Evolutionary conservation across 441 rosid species (phyloP).

Genomic region (Eruca vesicaria): DNA sequence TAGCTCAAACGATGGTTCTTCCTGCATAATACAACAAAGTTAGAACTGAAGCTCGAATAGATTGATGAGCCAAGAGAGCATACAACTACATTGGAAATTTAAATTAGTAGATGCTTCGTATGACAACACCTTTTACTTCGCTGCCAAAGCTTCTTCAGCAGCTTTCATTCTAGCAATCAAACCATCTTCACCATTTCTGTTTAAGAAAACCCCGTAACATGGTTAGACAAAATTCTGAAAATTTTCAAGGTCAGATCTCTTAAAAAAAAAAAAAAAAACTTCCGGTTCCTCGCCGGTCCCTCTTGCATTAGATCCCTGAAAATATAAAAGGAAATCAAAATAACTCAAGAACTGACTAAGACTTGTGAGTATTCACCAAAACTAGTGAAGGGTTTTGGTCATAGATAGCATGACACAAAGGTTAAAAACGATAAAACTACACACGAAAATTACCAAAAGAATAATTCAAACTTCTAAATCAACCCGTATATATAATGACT

Average conservation of each 20-base stretch:
- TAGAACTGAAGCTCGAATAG: not conserved
- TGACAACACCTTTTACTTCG: slow-evolving; percentile 63
- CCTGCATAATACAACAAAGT: slow-evolving; percentile 45
- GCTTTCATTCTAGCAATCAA: slow-evolving; percentile 83
- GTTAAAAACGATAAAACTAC: not conserved
- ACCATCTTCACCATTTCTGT: slow-evolving; percentile 64
- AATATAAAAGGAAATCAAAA: slow-evolving; percentile 15
- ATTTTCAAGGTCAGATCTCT: not conserved
- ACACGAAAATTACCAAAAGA: not conserved
- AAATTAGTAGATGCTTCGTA: slow-evolving; percentile 9
- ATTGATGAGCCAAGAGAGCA: slow-evolving; percentile 19
- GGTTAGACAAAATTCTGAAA: slow-evolving; percentile 8
- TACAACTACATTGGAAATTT: not conserved
- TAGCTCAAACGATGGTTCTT: too few species aligned
- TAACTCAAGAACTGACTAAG: slow-evolving; percentile 1
- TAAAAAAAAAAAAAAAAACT: slow-evolving; percentile 17
- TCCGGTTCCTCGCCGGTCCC: slow-evolving; percentile 42
- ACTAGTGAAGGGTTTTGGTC: not conserved
- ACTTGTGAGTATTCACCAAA: not conserved
- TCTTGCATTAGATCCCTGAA: slow-evolving; percentile 53
- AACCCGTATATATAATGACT: not conserved
- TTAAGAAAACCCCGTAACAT: slow-evolving; percentile 21
- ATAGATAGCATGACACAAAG: not conserved
- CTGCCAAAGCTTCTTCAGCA: slow-evolving; percentile 81
- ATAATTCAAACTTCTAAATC: not conserved